phyloP scores from a whole-genome alignment of 164 flowering plant species.

The Malania oleifera region DNA sequence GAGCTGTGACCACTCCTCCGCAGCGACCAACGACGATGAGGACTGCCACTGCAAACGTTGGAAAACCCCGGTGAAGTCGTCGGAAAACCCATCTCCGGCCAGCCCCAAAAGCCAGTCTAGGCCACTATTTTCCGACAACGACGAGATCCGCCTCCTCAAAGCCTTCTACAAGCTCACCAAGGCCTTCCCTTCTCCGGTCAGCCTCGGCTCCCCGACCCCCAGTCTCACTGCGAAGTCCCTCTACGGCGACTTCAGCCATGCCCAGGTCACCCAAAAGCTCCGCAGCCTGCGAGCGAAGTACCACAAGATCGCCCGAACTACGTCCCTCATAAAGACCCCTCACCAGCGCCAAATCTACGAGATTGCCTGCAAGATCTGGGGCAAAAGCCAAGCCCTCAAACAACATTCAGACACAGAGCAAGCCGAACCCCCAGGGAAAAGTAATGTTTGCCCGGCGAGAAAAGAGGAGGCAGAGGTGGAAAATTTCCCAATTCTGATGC shows the following conservation, averaged over 20 bases:
- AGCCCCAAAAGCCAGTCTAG: background rate
- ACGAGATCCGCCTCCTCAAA: conserved; percentile 13
- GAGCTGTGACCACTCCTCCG: conserved; percentile 47
- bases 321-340: conserved; percentile 16
- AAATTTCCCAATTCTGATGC: too few species aligned
- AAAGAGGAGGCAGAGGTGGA: too few species aligned
- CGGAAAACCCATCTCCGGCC: too few species aligned
- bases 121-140: conserved; percentile 7
- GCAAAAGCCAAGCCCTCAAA: background rate
- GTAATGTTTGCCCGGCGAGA: too few species aligned
- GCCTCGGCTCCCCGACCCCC: too few species aligned
- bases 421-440: too few species aligned
- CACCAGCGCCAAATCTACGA: conserved; percentile 8
- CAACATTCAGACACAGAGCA: too few species aligned
- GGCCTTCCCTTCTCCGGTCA: background rate
- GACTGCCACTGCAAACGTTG: too few species aligned
- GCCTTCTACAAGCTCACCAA: background rate
- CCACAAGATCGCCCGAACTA: conserved; percentile 6
- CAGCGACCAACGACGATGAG: background rate
- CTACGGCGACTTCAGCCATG: background rate
- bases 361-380: conserved; percentile 12
- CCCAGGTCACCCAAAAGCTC: conserved; percentile 12
- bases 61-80: too few species aligned
- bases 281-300: conserved; percentile 11
- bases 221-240: background rate